phyloP scores from a whole-genome alignment of 129 eudicot genomes.

The Saposhnikovia divaricata region DNA sequence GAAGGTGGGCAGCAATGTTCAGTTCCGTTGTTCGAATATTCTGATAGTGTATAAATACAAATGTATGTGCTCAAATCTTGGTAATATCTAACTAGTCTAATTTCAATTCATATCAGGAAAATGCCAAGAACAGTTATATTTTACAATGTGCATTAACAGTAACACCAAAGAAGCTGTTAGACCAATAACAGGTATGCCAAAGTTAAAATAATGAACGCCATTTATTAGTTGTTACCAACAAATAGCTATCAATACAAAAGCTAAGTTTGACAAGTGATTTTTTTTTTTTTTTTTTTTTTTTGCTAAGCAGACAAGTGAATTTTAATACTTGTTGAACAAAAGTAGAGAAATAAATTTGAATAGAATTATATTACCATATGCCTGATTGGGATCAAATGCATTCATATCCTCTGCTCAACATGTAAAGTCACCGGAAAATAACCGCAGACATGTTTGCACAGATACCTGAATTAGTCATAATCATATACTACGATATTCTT shows the following conservation, averaged over 20 bases:
- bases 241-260: too few relatives aligned
- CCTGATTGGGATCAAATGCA: conserved; percentile 72
- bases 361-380: conserved; percentile 52
- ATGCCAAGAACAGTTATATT: not conserved
- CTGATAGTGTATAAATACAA: not conserved
- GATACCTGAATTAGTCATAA: conserved; percentile 39
- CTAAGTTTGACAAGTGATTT: too few relatives aligned
- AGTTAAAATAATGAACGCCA: not conserved
- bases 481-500: not conserved
- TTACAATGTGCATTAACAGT: not conserved
- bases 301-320: too few relatives aligned
- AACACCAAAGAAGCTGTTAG: not conserved
- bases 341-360: not conserved
- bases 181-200: not conserved
- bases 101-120: not conserved
- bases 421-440: conserved; percentile 74
- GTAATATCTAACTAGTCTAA: not conserved
- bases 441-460: conserved; percentile 70
- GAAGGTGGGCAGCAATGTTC: not conserved
- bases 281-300: too few relatives aligned
- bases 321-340: not conserved
- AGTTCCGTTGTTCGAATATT: not conserved
- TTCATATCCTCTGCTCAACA: conserved; percentile 82
- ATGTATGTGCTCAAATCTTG: not conserved
- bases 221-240: not conserved